Conservation (phyloP, 305 asterid species). For the Solanum aculeatissimum region DNA sequence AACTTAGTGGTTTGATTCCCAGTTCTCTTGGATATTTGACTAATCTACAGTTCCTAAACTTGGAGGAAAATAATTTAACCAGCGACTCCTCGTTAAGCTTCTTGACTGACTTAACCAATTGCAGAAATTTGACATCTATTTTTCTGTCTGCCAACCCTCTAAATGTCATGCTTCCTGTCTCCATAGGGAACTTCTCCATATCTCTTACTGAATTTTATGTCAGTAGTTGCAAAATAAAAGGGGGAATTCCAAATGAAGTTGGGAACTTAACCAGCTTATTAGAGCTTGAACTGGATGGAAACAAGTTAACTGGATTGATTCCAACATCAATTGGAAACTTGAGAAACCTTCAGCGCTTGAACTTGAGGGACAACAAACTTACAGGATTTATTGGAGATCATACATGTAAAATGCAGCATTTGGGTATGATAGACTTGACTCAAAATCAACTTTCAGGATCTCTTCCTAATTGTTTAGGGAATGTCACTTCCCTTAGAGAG, state of each 20-base stretch:
- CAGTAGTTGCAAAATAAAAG: background rate
- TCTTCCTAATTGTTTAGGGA: background rate
- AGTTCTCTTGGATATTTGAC: background rate
- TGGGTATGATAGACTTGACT: rapidly evolving
- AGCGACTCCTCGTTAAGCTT: background rate
- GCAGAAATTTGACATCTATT: background rate
- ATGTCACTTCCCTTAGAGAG: rapidly evolving
- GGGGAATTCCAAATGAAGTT: background rate
- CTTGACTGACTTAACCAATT: constrained; percentile 3
- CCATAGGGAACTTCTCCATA: background rate
- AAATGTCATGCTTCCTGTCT: background rate
- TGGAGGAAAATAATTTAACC: background rate
- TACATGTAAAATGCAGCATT: rapidly evolving
- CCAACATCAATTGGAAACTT: rapidly evolving
- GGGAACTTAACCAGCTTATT: background rate
- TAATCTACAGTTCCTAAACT: background rate
- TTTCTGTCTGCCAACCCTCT: background rate
- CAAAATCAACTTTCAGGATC: background rate
- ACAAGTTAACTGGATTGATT: background rate
- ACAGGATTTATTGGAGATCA: background rate
- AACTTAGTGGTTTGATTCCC: constrained; percentile 6
- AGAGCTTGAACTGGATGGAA: background rate
- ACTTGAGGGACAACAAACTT: background rate
- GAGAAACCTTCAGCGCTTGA: background rate
- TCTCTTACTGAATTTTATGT: background rate